These are phyloP conservation scores for Penicillium desertorum DNA, from an alignment of 495 filamentous ascomycete species.

Conservation along the genomic window DNA sequence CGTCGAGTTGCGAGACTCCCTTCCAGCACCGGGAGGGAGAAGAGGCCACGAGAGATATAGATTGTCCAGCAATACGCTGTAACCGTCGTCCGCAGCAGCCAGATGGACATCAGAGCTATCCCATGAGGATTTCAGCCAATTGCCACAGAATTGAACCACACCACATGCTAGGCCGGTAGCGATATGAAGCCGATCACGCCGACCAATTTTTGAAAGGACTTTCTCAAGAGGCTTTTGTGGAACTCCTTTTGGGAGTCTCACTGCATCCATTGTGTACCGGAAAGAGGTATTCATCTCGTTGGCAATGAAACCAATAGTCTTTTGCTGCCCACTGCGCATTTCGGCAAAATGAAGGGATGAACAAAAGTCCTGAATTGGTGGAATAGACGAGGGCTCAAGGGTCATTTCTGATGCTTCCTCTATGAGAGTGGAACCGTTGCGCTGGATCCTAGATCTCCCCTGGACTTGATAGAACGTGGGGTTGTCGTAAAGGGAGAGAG, in stretches of 20 bases:
- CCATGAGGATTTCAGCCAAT: conserved; percentile 37
- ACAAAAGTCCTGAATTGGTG: conserved; percentile 7
- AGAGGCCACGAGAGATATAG: conserved; percentile 21
- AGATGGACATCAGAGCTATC: conserved; percentile 21
- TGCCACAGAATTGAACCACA: conserved; percentile 34
- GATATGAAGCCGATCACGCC: conserved; percentile 32
- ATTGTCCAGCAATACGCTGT: conserved; percentile 6
- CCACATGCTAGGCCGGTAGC: conserved; percentile 38
- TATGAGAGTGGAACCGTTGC: background rate
- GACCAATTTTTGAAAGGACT: conserved; percentile 15
- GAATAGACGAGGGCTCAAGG: background rate
- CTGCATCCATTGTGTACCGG: conserved; percentile 8
- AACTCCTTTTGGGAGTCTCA: background rate
- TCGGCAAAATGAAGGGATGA: conserved; percentile 2
- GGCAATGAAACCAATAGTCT: conserved; percentile 19
- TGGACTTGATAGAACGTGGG: background rate
- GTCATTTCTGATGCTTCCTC: background rate
- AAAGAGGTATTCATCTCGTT: conserved; percentile 2
- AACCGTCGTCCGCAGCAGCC: conserved; percentile 5
- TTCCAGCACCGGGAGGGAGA: background rate
- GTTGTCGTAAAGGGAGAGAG: too few species aligned
- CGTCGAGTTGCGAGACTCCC: background rate
- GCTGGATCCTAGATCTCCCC: background rate
- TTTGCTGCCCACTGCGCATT: background rate
- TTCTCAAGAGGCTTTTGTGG: conserved; percentile 11